Percentiles rank a stretch among this genome's conserved stretches.
These are phyloP conservation scores for Fusarium sp. DNA, from an alignment of 2,329 filamentous ascomycete genomes.

Conservation along the genomic window DNA sequence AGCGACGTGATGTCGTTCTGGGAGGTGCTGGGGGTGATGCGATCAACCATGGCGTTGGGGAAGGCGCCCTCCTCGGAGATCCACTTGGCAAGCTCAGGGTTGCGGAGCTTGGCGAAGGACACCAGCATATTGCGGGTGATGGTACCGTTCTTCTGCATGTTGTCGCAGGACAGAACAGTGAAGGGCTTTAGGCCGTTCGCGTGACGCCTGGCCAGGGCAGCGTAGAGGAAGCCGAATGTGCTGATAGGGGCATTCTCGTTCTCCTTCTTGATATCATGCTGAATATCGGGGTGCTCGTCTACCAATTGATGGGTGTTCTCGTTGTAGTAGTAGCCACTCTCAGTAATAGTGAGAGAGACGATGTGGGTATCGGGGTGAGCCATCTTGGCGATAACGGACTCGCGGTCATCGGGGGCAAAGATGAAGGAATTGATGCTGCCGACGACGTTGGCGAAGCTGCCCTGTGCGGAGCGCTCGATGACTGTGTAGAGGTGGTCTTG, in stretches of 20 bases:
- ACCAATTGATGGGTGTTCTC: slow-evolving; percentile 68
- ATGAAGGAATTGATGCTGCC: slow-evolving; percentile 67
- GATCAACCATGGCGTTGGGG: slow-evolving; percentile 69
- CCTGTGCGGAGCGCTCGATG: slow-evolving; percentile 66
- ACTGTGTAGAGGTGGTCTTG: slow-evolving; percentile 68
- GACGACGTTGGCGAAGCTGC: slow-evolving; percentile 62
- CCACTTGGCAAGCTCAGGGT: slow-evolving; percentile 64
- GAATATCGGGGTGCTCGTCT: slow-evolving; percentile 63
- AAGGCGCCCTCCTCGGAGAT: slow-evolving; percentile 62
- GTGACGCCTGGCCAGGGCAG: slow-evolving; percentile 62
- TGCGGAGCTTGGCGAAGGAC: slow-evolving; percentile 62
- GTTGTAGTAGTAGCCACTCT: slow-evolving; percentile 70
- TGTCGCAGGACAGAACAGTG: slow-evolving; percentile 68
- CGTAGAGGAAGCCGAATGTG: slow-evolving; percentile 67
- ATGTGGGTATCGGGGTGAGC: slow-evolving; percentile 67
- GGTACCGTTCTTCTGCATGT: slow-evolving; percentile 69
- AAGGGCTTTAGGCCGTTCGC: slow-evolving; percentile 63
- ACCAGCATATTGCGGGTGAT: slow-evolving; percentile 66
- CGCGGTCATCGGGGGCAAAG: slow-evolving; percentile 64
- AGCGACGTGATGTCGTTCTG: slow-evolving; percentile 60
- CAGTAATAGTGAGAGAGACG: slow-evolving; percentile 68
- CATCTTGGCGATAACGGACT: slow-evolving; percentile 68
- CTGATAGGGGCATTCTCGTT: slow-evolving; percentile 60
- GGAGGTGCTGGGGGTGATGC: slow-evolving; percentile 66
- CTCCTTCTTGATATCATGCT: slow-evolving; percentile 61